Conservation (phyloP, 768 basidiomycete species). For the Cyathus striatus region DNA sequence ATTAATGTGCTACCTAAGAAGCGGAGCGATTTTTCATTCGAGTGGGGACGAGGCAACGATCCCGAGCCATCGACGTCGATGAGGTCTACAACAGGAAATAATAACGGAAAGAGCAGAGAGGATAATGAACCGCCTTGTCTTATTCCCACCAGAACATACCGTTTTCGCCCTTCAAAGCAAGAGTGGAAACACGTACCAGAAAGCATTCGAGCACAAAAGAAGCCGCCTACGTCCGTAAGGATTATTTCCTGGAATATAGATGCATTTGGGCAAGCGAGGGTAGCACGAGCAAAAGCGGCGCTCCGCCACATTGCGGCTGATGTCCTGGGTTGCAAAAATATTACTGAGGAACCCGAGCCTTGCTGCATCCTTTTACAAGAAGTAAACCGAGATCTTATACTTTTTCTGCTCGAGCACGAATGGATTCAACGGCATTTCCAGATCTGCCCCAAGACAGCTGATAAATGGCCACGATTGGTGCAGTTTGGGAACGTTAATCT, state of each 20-base stretch:
- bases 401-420: slow-evolving; percentile 42
- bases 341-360: slow-evolving; percentile 47
- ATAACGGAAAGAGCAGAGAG: too few species aligned
- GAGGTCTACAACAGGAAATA: too few species aligned
- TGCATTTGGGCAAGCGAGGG: slow-evolving; percentile 28
- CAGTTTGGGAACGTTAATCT: slow-evolving; percentile 70
- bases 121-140: too few species aligned
- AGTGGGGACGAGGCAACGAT: too few species aligned
- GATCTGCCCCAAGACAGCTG: slow-evolving; percentile 47
- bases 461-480: slow-evolving; percentile 48
- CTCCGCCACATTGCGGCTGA: slow-evolving; percentile 52
- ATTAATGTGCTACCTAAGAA: too few species aligned
- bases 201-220: slow-evolving; percentile 22
- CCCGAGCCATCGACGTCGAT: too few species aligned
- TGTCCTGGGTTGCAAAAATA: slow-evolving; percentile 40
- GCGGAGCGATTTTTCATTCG: too few species aligned
- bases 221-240: slow-evolving; percentile 39
- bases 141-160: too few species aligned
- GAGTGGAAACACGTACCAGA: slow-evolving; percentile 42
- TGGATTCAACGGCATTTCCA: slow-evolving; percentile 64
- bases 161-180: slow-evolving; percentile 31
- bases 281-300: slow-evolving; percentile 40
- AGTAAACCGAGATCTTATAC: slow-evolving; percentile 41
- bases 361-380: slow-evolving; percentile 72
- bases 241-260: slow-evolving; percentile 76